A percentile compares a stretch with the other conserved stretches of the same genome.
Conservation (phyloP, 108 stramenopile genomes). For the Fistulifera solaris region DNA sequence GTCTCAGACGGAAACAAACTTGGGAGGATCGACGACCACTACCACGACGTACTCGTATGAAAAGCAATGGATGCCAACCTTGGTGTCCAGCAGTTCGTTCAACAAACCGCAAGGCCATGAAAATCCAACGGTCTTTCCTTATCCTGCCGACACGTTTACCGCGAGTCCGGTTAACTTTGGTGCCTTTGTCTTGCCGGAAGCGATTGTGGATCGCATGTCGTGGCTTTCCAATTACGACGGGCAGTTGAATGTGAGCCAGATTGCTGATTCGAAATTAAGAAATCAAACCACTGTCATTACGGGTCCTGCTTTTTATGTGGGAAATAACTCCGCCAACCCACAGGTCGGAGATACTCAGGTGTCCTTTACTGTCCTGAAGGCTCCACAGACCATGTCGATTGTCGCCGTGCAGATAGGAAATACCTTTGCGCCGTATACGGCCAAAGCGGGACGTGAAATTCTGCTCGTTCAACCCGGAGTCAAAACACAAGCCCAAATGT, state of each 20-base stretch:
- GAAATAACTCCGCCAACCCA: slow-evolving; percentile 1
- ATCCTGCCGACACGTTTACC: neutral
- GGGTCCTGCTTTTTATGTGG: slow-evolving; percentile 6
- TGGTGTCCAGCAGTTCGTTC: neutral
- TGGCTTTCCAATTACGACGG: slow-evolving; percentile 1
- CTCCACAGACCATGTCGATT: slow-evolving; percentile 14
- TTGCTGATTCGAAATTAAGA: neutral
- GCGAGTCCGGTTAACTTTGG: slow-evolving; percentile 8
- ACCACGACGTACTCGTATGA: slow-evolving; percentile 18
- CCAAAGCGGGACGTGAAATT: slow-evolving; percentile 13
- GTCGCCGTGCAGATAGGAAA: slow-evolving; percentile 21
- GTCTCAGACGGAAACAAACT: slow-evolving; percentile 5
- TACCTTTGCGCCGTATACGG: slow-evolving; percentile 9
- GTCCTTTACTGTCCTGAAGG: slow-evolving; percentile 9
- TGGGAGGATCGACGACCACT: slow-evolving; percentile 18
- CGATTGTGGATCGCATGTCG: neutral
- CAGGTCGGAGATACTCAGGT: slow-evolving; percentile 19
- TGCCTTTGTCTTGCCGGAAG: slow-evolving; percentile 5
- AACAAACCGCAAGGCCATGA: slow-evolving; percentile 5
- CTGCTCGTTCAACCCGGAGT: slow-evolving; percentile 17
- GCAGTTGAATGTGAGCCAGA: neutral
- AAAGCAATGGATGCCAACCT: slow-evolving; percentile 5
- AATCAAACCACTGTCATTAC: neutral
- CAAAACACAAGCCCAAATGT: slow-evolving; percentile 13
- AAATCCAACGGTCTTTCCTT: slow-evolving; percentile 10